phyloP scores from a whole-genome alignment of 176 grass and related monocot species.

The Coix lacrymajobi region DNA sequence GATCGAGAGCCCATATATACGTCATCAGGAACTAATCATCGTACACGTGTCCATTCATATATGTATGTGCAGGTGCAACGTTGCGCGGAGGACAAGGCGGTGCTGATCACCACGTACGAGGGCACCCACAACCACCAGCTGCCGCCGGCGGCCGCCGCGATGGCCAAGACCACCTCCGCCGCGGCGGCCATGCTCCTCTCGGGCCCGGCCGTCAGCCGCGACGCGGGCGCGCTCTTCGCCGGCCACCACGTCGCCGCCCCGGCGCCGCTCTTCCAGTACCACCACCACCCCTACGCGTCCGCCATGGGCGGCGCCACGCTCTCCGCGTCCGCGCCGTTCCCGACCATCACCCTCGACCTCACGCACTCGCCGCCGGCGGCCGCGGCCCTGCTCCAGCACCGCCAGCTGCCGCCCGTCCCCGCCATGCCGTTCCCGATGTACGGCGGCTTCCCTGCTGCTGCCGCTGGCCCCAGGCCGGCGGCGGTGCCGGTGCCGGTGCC shows the following conservation, averaged over 20 bases:
- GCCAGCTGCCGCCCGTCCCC: not conserved
- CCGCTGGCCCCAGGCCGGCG: constrained; percentile 2
- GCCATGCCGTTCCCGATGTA: constrained; percentile 32
- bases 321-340: constrained; percentile 76
- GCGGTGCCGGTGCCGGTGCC: not conserved
- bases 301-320: constrained; percentile 53
- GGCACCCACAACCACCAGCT: constrained; percentile 85
- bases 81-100: constrained; percentile 66
- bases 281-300: constrained; percentile 25
- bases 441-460: constrained; percentile 20
- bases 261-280: constrained; percentile 25
- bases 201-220: constrained; percentile 54
- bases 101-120: constrained; percentile 81
- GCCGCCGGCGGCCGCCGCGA: constrained; percentile 67
- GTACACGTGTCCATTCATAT: not conserved
- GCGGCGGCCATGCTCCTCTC: constrained; percentile 88
- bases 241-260: constrained; percentile 39
- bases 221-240: constrained; percentile 35
- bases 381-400: constrained; percentile 25
- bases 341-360: constrained; percentile 77
- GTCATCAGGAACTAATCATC: not conserved
- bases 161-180: constrained; percentile 76
- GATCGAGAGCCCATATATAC: too few species aligned
- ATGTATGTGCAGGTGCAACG: constrained; percentile 31
- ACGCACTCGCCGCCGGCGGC: constrained; percentile 31